Base-by-base conservation (phyloP, 78 protist genomes). In the Monocercomonoides exilis region DNA sequence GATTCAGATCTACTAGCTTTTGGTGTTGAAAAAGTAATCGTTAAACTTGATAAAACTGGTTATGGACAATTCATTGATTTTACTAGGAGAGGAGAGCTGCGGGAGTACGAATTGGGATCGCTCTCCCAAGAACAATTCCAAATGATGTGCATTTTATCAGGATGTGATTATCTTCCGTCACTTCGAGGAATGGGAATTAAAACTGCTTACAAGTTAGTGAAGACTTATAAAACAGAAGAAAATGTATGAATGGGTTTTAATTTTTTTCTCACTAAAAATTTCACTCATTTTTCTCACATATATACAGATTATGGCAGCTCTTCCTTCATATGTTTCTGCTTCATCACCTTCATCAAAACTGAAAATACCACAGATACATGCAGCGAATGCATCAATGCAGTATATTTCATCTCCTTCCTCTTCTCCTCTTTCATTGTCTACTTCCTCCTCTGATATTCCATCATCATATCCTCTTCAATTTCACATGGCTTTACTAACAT, bases 1-100 rank as follows among this genome's bases (percentile, higher is more conserved):
- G 99, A 98, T 89, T 93, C 97, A 0, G 99, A 98, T 81, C 87
- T 98, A 21, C 46, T 98, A 2, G 95, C 95, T 11, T 96, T 85
- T 88, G 96, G 96, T 36, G 87, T 11, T 3, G 2, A 85, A 70
- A 42, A 45, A 80, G 85, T 91, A 3, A 44, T 95, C 45, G 88
- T 81, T 81, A 94, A 94, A 85, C 85, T 95, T 92, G 95, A 93
- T 85, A 77, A 81, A 77, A 41, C 41, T 3, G 95, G 98, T 21
- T 81, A 42, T 46, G 84, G 92, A 33, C 43, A 94, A 32, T 89
- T 54, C 38, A 38, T 94, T 63, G 85, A 77, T 29, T 34, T 85
- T 77, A 21, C 80, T 88, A 80, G 86, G 54, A 4, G 87, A 85
- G 3, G 84, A 54, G 3, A 77, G 70, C 33, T 77, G 87, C 41